Evolutionary conservation across 352 stramenopile species (phyloP), one percentile per base, ranked within the genome.

Genomic region (Phytophthora macrochlamydospora): DNA sequence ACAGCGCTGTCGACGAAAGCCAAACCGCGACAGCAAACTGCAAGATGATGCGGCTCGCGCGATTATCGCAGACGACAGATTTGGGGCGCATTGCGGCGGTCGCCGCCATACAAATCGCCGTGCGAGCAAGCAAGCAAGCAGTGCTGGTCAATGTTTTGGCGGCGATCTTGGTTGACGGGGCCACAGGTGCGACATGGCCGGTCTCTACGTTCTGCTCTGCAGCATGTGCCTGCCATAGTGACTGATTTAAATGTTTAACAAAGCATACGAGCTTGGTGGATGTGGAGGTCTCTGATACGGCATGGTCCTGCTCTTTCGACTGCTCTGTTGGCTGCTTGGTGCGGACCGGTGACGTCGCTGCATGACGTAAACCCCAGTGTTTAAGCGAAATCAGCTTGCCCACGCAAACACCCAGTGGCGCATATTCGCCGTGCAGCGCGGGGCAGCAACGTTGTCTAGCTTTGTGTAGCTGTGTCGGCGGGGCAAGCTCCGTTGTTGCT

Each of bases 331-430:
- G 58, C 58, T 71, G 64, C 64, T 71, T 71, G 64, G 58, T 66
- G 51, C 18, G 12, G 13, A 28, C 12, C 14, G 13, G 43, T 57
- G 57, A 58, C 60, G 56, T 32, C 28, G 2, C 28, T 8, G 40
- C 50, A 72, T 75, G 56, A 72, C 68, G 68, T 69, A 75, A 75
- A 69, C 68, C 29, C 11, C 14, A 8, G 24, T 13, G 56, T 37
- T 9, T 52, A 61, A 71, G 62, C 62, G 67, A 71, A 75, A 75
- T 62, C 67, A 75, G 32, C 30, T 48, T 5, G 4, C 32, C 31
- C 49, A 56, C 59, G 42, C 49, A 62, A 56, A 56, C 37, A 52
- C 29, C 12, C 32, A 53, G 48, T 46, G 44, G 60, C 37, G 14
- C 14, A 49, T 49, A 49, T 49, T 49, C 18, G 18, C 18, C 18